Evolutionary conservation across 2,329 filamentous ascomycete genomes (phyloP).

Genomic region (Cordyceps sp.): DNA sequence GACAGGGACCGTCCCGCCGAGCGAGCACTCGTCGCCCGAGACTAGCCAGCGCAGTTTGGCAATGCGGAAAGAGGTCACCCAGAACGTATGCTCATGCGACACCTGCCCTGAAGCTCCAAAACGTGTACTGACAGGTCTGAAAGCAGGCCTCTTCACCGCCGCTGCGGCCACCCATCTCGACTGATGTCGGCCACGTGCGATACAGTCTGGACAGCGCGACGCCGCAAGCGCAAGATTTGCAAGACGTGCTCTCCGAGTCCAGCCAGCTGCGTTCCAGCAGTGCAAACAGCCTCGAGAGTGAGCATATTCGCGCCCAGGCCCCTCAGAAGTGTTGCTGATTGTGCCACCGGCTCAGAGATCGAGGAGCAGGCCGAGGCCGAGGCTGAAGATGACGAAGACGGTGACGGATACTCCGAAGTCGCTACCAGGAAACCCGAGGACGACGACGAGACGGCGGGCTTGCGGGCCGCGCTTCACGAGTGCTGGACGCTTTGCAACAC

Average conservation of each 20-base stretch:
- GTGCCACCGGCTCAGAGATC: conserved; percentile 27
- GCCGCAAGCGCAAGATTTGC: conserved; percentile 66
- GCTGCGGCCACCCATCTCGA: conserved; percentile 56
- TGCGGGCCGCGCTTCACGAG: conserved; percentile 66
- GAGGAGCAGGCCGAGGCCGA: conserved; percentile 36
- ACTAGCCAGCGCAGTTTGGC: conserved; percentile 19
- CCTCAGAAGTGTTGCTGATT: background rate
- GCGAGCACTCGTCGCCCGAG: conserved; percentile 19
- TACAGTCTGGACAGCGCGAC: conserved; percentile 58
- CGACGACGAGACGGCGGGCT: conserved; percentile 45
- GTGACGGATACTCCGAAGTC: conserved; percentile 24
- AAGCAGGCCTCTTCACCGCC: conserved; percentile 13
- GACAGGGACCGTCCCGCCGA: conserved; percentile 16
- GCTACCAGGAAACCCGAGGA: conserved; percentile 22
- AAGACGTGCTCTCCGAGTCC: conserved; percentile 48
- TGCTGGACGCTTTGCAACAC: conserved; percentile 94
- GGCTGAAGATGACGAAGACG: conserved; percentile 33
- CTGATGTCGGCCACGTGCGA: conserved; percentile 48
- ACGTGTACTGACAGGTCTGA: too few species aligned
- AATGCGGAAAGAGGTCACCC: conserved; percentile 10
- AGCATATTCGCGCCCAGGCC: conserved; percentile 8
- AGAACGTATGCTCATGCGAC: too few species aligned
- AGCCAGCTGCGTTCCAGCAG: conserved; percentile 46
- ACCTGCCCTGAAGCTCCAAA: too few species aligned
- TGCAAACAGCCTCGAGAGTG: conserved; percentile 65